Evolutionary conservation across 208 protist species (phyloP).

Genomic region (Wallacemonas sp.): DNA sequence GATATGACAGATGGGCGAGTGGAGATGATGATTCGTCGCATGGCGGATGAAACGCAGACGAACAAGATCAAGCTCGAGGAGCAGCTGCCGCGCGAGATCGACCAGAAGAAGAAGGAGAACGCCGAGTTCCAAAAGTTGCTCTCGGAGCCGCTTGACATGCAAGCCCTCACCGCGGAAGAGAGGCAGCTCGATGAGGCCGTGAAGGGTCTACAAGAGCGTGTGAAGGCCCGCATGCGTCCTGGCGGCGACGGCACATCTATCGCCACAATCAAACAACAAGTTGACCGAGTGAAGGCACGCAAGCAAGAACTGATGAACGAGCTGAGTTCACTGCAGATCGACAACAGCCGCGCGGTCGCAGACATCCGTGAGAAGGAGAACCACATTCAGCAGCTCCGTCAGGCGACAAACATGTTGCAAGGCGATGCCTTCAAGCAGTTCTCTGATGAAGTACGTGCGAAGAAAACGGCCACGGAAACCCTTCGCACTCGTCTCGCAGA

Average conservation of each 20-base stretch:
- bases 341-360: slow-evolving; percentile 64
- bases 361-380: slow-evolving; percentile 80
- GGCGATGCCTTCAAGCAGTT: slow-evolving; percentile 87
- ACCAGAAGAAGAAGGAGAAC: slow-evolving; percentile 74
- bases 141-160: slow-evolving; percentile 86
- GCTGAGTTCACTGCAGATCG: slow-evolving; percentile 70
- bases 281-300: slow-evolving; percentile 62
- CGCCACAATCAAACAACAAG: slow-evolving; percentile 80
- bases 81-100: slow-evolving; percentile 82
- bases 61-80: slow-evolving; percentile 87
- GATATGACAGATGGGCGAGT: slow-evolving; percentile 76
- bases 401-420: slow-evolving; percentile 81
- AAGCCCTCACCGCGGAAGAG: slow-evolving; percentile 52
- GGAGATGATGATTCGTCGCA: slow-evolving; percentile 82
- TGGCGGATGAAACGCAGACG: slow-evolving; percentile 87
- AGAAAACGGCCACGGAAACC: slow-evolving; percentile 83
- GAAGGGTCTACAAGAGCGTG: slow-evolving; percentile 47
- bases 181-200: slow-evolving; percentile 76
- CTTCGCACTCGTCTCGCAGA: slow-evolving; percentile 80
- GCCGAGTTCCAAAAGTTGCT: slow-evolving; percentile 73
- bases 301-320: slow-evolving; percentile 75
- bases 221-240: slow-evolving; percentile 63
- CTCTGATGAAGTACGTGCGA: slow-evolving; percentile 78
- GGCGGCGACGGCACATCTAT: slow-evolving; percentile 73
- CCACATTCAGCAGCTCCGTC: slow-evolving; percentile 72